Conservation (phyloP, 805 yeast genomes). For the Saccharomycopsis sp. region DNA sequence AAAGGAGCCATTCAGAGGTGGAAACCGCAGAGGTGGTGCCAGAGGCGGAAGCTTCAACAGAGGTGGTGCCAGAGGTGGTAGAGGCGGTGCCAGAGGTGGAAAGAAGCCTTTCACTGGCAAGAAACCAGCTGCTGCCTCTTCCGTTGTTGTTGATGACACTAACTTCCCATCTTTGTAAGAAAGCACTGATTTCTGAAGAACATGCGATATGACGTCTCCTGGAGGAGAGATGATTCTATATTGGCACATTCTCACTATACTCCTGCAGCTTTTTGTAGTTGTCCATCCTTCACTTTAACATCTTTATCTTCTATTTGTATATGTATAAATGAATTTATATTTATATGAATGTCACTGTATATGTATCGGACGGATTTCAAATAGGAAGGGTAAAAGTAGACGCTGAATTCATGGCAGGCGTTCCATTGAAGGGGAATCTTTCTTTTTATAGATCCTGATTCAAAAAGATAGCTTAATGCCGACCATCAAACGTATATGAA, state of each 20-base stretch:
- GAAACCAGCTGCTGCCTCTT: neutral
- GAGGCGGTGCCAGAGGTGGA: slow-evolving; percentile 26
- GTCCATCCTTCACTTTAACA: neutral
- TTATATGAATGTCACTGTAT: too few relatives aligned
- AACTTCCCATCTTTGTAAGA: slow-evolving; percentile 21
- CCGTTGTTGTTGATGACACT: slow-evolving; percentile 15
- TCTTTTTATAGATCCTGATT: too few relatives aligned
- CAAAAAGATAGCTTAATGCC: too few relatives aligned
- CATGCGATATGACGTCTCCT: too few relatives aligned
- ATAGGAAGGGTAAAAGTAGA: too few relatives aligned
- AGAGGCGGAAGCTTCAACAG: slow-evolving; percentile 29
- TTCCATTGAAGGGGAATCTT: too few relatives aligned
- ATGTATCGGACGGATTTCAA: too few relatives aligned
- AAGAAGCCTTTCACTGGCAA: slow-evolving; percentile 6
- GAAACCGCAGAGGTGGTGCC: slow-evolving; percentile 32
- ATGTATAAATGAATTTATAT: neutral
- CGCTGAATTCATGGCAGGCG: too few relatives aligned
- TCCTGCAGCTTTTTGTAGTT: too few relatives aligned
- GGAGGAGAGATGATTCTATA: neutral
- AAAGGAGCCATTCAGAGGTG: slow-evolving; percentile 25
- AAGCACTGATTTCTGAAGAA: too few relatives aligned
- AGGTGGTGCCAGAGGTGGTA: slow-evolving; percentile 28
- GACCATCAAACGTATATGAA: too few relatives aligned
- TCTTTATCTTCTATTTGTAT: neutral
- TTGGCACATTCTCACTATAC: too few relatives aligned